These are phyloP conservation scores for Taxillus chinensis DNA, from an alignment of 164 flowering plant genomes.

Conservation along the genomic window DNA sequence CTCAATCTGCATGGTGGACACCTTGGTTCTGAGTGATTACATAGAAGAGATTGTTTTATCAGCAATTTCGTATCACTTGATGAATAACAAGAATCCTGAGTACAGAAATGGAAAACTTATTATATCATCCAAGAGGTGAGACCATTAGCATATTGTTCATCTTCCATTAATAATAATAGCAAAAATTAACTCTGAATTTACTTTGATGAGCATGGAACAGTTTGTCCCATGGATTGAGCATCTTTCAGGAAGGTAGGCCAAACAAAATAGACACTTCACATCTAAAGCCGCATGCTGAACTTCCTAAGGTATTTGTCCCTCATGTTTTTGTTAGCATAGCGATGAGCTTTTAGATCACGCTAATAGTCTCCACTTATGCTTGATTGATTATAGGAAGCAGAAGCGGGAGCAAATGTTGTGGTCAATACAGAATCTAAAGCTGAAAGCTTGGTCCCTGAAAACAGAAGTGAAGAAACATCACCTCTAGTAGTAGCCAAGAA, in stretches of 20 bases:
- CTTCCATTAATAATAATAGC: background rate
- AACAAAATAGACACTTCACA: conserved; percentile 32
- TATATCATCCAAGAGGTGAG: conserved; percentile 73
- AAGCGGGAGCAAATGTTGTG: conserved; percentile 15
- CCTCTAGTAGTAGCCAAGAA: conserved; percentile 31
- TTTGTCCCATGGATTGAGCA: conserved; percentile 79
- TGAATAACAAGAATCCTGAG: conserved; percentile 69
- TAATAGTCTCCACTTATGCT: conserved; percentile 2
- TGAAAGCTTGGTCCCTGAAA: conserved; percentile 29
- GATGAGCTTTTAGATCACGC: background rate
- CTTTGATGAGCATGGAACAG: conserved; percentile 27
- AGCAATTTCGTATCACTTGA: conserved; percentile 84
- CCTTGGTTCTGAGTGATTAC: conserved; percentile 56
- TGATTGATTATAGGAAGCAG: conserved; percentile 20
- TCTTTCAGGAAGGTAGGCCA: conserved; percentile 61
- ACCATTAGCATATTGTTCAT: background rate
- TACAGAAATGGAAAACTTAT: conserved; percentile 87
- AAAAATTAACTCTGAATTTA: background rate
- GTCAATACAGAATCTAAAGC: conserved; percentile 41
- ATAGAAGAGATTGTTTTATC: conserved; percentile 93
- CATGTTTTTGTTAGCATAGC: background rate
- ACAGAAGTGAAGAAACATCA: conserved; percentile 38
- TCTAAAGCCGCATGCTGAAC: conserved; percentile 39
- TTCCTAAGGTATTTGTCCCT: conserved; percentile 36
- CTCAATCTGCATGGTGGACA: conserved; percentile 59